phyloP scores from a whole-genome alignment of 352 stramenopile species.

The Globisporangium heterothallicum region DNA sequence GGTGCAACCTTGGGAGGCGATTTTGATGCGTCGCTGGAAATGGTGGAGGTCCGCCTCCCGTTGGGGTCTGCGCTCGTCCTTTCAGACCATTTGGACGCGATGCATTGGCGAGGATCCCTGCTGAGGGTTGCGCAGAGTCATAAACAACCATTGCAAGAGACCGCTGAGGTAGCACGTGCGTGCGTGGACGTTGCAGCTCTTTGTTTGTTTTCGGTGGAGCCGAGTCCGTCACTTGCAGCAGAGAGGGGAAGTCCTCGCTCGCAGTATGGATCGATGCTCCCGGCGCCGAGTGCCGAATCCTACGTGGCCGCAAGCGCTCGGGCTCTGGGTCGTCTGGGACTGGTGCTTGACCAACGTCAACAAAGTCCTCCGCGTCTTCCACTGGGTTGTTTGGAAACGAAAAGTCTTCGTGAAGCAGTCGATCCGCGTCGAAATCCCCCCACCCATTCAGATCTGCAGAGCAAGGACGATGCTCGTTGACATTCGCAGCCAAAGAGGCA shows the following conservation, averaged over 20 bases:
- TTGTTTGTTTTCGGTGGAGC: background rate
- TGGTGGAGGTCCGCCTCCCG: background rate
- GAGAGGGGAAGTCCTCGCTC: slow-evolving; percentile 5
- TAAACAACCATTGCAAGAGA: slow-evolving; percentile 26
- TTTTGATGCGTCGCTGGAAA: background rate
- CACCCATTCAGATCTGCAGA: slow-evolving; percentile 29
- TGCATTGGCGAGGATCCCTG: too few relatives aligned
- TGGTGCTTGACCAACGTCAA: slow-evolving; percentile 8
- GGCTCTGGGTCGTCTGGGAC: background rate
- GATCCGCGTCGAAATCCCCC: slow-evolving; percentile 55
- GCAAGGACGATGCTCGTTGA: background rate
- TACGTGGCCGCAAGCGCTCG: background rate
- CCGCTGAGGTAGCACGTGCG: slow-evolving; percentile 27
- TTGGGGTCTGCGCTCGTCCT: slow-evolving; percentile 7
- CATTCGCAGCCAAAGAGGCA: background rate
- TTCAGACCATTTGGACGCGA: slow-evolving; percentile 1
- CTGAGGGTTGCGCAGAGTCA: background rate
- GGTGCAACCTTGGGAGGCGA: background rate
- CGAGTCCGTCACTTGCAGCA: slow-evolving; percentile 1
- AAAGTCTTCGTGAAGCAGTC: slow-evolving; percentile 25
- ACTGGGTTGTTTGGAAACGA: background rate
- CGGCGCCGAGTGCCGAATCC: slow-evolving; percentile 4
- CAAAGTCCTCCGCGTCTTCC: slow-evolving; percentile 7
- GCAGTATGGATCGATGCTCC: slow-evolving; percentile 3
- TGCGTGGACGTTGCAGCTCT: slow-evolving; percentile 9